These are phyloP conservation scores for Haplosporangium sp. DNA, from an alignment of 371 early-diverging fungal genomes.

Conservation along the genomic window DNA sequence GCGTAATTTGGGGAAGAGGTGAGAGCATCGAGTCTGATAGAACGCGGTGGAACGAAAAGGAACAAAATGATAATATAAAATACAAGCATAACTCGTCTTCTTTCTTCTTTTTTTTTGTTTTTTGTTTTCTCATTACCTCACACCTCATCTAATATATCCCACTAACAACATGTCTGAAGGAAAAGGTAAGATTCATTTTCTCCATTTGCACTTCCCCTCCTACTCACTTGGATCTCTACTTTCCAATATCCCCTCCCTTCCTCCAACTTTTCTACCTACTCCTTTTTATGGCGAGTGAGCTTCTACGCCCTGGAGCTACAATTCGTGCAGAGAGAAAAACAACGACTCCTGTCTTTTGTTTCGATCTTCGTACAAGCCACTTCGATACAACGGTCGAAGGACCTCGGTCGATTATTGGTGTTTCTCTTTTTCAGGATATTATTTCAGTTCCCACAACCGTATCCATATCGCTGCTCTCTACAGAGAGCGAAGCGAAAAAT, in stretches of 20 bases:
- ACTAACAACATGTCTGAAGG: conserved; percentile 53
- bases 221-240: neutral
- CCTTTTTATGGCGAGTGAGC: neutral
- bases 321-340: too few relatives aligned
- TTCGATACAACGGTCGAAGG: neutral
- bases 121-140: conserved; percentile 19
- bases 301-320: too few relatives aligned
- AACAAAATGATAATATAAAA: conserved; percentile 21
- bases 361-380: neutral
- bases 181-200: conserved; percentile 46
- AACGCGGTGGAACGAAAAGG: conserved; percentile 38
- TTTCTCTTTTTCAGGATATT: too few relatives aligned
- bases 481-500: neutral
- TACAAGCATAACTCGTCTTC: neutral
- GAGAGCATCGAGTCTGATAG: conserved; percentile 5
- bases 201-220: neutral
- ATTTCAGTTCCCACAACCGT: too few relatives aligned
- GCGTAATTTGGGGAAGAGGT: too few relatives aligned
- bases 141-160: conserved; percentile 20
- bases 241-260: neutral
- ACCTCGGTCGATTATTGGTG: neutral
- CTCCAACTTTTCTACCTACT: neutral
- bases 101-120: conserved; percentile 29
- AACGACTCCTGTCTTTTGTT: neutral
- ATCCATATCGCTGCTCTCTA: too few relatives aligned